Evolutionary conservation across 768 basidiomycete genomes (phyloP).

Genomic region (Russula foetens): DNA sequence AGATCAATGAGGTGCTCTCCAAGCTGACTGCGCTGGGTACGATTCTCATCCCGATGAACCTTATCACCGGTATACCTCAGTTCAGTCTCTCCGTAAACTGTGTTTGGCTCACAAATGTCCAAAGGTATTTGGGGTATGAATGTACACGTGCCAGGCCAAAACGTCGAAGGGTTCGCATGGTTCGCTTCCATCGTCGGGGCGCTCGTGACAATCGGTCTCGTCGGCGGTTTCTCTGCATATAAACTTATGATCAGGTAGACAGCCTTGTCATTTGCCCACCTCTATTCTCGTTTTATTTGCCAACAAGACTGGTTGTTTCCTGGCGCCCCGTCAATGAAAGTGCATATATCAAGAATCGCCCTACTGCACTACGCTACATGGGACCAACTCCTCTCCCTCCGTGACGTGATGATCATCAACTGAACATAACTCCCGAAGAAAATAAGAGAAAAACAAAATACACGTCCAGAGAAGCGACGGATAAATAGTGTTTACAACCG

Average conservation of each 20-base stretch:
- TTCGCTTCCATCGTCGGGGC: slow-evolving; percentile 80
- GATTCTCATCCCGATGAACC: slow-evolving; percentile 93
- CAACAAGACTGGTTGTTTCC: not conserved
- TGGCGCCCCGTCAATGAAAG: not conserved
- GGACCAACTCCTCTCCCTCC: not conserved
- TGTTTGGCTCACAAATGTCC: too few relatives aligned
- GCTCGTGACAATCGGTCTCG: slow-evolving; percentile 70
- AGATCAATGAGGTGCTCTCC: slow-evolving; percentile 97
- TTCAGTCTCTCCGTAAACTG: too few relatives aligned
- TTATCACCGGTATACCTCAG: slow-evolving; percentile 65
- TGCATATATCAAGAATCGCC: not conserved
- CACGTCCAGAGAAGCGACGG: not conserved
- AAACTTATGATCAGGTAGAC: slow-evolving; percentile 49
- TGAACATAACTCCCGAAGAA: not conserved
- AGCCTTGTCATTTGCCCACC: not conserved
- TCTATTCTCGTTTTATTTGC: not conserved
- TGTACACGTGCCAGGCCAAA: slow-evolving; percentile 90
- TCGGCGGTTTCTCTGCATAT: slow-evolving; percentile 77
- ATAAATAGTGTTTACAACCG: slow-evolving; percentile 1
- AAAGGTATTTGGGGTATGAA: slow-evolving; percentile 97
- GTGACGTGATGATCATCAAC: not conserved
- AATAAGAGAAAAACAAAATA: not conserved
- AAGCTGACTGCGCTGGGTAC: slow-evolving; percentile 98
- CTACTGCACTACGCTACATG: slow-evolving; percentile 1
- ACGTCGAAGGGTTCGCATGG: slow-evolving; percentile 61